Evolutionary conservation across 805 yeast genomes (phyloP).

Genomic region (Wickerhamomyces chambardii): DNA sequence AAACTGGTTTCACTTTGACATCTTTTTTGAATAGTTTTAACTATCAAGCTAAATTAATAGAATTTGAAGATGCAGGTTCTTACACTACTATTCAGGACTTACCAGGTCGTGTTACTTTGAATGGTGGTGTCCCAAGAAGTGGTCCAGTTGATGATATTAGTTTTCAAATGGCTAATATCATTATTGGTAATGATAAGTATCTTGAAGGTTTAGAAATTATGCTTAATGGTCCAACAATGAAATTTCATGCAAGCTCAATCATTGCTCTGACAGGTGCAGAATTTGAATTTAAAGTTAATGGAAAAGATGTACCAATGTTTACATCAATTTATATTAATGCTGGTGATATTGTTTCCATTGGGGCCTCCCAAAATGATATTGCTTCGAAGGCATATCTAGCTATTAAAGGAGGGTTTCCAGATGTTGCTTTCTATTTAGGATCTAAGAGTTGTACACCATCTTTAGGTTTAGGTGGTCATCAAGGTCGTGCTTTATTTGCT

Average conservation of each 20-base stretch:
- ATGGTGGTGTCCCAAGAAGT: conserved; percentile 18
- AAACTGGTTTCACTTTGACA: conserved; percentile 13
- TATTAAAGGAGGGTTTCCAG: conserved; percentile 21
- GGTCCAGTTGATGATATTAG: conserved; percentile 20
- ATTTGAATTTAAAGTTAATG: conserved; percentile 9
- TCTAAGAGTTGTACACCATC: conserved; percentile 21
- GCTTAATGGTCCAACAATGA: conserved; percentile 17
- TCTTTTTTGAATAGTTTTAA: conserved; percentile 11
- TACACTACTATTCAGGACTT: conserved; percentile 46
- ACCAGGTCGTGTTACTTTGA: conserved; percentile 19
- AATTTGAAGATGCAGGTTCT: conserved; percentile 30
- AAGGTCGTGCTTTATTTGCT: conserved; percentile 18
- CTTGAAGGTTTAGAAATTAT: conserved; percentile 18
- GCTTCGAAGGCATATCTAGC: conserved; percentile 17
- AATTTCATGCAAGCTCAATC: conserved; percentile 15
- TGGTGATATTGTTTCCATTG: conserved; percentile 15
- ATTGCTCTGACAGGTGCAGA: conserved; percentile 17
- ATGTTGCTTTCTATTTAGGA: conserved; percentile 19
- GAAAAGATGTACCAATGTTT: conserved; percentile 12
- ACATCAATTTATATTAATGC: conserved; percentile 13
- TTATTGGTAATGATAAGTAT: conserved; percentile 14
- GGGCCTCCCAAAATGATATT: conserved; percentile 9
- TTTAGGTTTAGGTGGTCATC: conserved; percentile 20
- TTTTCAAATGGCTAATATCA: conserved; percentile 17
- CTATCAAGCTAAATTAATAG: conserved; percentile 15